A percentile compares a stretch with the other conserved stretches of the same genome.
Evolutionary conservation across 805 yeast species (phyloP).

Genomic region (Cyberlindnera subsufficiens): DNA sequence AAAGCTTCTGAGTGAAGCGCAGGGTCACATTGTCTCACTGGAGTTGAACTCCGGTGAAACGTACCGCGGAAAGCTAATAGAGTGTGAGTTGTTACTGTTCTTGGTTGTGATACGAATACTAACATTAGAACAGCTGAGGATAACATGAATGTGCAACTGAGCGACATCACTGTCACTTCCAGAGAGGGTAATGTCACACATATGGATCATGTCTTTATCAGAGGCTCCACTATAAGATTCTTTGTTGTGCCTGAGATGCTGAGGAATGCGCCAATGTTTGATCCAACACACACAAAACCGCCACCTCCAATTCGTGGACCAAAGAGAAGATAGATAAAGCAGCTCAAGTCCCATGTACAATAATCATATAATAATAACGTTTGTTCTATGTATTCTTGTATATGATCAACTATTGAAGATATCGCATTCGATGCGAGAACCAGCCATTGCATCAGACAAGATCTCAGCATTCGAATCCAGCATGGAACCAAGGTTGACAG

Average conservation of each 20-base stretch:
- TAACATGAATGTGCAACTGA: constrained; percentile 85
- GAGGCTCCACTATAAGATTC: constrained; percentile 87
- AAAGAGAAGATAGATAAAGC: constrained; percentile 25
- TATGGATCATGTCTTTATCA: constrained; percentile 78
- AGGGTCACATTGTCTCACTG: constrained; percentile 79
- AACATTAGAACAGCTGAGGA: constrained; percentile 46
- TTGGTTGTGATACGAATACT: neutral
- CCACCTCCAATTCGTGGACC: constrained; percentile 70
- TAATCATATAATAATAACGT: neutral
- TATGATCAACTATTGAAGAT: constrained; percentile 12
- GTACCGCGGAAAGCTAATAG: constrained; percentile 81
- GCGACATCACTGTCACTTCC: constrained; percentile 75
- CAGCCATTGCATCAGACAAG: constrained; percentile 13
- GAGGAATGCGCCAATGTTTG: constrained; percentile 84
- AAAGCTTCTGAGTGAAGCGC: constrained; percentile 80
- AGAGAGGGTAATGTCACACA: constrained; percentile 70
- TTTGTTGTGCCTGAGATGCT: constrained; percentile 85
- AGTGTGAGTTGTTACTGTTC: constrained; percentile 33
- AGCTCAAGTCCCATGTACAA: neutral
- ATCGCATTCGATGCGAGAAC: constrained; percentile 18
- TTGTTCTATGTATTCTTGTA: neutral
- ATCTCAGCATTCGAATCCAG: constrained; percentile 9
- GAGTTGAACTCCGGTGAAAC: constrained; percentile 84
- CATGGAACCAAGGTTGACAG: constrained; percentile 4
- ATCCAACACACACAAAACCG: constrained; percentile 51